Base-by-base conservation (phyloP, 805 yeast genomes). In the Lachancea lanzarotensis region DNA sequence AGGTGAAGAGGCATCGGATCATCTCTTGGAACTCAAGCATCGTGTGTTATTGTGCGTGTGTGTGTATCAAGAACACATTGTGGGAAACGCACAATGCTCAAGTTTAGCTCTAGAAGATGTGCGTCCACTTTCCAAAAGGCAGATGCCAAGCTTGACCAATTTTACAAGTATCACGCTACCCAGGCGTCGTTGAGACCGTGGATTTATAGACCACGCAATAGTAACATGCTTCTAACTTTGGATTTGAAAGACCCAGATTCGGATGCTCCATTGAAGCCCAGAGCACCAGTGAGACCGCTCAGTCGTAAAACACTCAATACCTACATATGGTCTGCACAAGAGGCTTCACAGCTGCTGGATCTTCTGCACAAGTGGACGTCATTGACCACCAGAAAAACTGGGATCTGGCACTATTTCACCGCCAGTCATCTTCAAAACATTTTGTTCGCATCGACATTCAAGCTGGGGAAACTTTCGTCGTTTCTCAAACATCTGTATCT, bases 201-300 rank as follows among this genome's bases (percentile, higher is more conserved):
- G 38, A 65, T 71, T 20, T 70, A 71, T 52, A 66, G 73, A 53
- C 64, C 67, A 31, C 67, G 61, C 44, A 70, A 71, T 49, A 63
- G 71, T 2, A 59, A 66, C 25, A 63, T 53, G 40, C 51, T 71
- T 35, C 43, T 69, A 32, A 59, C 70, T 10, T 64, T 69, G 65
- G 72, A 69, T 48, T 37, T 68, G 29, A 67, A 67, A 56, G 71
- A 70, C 48, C 63, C 65, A 5, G 56, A 48, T 2, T 60, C 66
- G 0, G 60, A 62, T 37, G 46, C 53, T 19, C 65, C 66, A 41
- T 45, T 68, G 13, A 55, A 56, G 3, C 71, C 74, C 18, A 51
- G 61, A 17, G 49, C 45, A 0, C 62, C 70, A 18, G 63, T 68
- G 36, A 47, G 42, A 15, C 60, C 63, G 7, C 62, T 66, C 12